Evolutionary conservation across 345 rosid species (phyloP), one percentile per base, ranked within the genome.

Genomic region (Viola odorata): DNA sequence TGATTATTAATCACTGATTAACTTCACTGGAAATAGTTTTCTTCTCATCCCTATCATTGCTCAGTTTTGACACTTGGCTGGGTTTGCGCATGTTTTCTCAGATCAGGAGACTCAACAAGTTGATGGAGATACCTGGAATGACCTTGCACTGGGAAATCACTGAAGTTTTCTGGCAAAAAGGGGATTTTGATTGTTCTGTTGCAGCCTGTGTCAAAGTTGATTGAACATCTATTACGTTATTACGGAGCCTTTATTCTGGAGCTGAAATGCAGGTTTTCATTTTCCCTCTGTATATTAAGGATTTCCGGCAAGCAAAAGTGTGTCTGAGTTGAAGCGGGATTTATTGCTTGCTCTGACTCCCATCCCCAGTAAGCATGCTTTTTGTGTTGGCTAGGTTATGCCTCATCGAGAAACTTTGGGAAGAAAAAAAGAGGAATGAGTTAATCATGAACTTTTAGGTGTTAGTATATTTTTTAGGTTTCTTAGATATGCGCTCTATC

Each of bases 41-140:
- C 45, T 6, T 12, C 17, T 44, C 16, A 58, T 4, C 13, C 37
- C 7, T 53, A 36, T 15, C 8, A 13, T 23, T 40, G 42, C 38
- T 72, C 54, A 58, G 9, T 13, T 51, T 3, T 16, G 12, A 23
- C 32, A 23, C 32, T 23, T 23, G 32, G 32, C 32, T 23, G 32
- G 32, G 32, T 23, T 23, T 23, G 32, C 32, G 32, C 2, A 2
- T 23, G 32, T 23, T 23, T 47, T 76, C 75, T 45, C 82, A 91
- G 98, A 82, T 77, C 96, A 83, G 48, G 95, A 82, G 77, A 58
- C 84, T 72, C 92, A 82, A 55, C 92, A 72, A 56, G 75, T 57
- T 40, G 84, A 81, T 65, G 79, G 67, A 48, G 91, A 91, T 58
- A 61, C 80, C 57, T 91, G 98, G 96, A 95, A 73, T 62, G 98